Conservation (phyloP, 768 basidiomycete species). For the Amanita polypyramis region DNA sequence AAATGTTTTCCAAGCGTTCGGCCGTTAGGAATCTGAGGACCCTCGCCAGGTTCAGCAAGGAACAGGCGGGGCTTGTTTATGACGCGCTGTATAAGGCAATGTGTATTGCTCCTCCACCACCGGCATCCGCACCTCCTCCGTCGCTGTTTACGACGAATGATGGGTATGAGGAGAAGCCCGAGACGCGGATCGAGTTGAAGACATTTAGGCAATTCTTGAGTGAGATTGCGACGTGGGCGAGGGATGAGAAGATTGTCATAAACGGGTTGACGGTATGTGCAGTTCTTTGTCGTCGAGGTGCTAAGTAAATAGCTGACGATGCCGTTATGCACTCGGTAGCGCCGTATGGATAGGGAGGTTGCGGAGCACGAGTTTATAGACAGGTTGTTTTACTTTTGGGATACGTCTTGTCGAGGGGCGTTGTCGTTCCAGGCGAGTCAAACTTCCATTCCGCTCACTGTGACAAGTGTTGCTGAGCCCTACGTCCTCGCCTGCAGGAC, state of each 20-base stretch:
- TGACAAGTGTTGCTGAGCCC: not conserved
- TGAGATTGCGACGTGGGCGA: slow-evolving; percentile 91
- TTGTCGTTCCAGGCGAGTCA: slow-evolving; percentile 76
- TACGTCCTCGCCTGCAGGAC: slow-evolving; percentile 42
- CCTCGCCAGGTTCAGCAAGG: slow-evolving; percentile 75
- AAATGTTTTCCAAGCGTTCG: slow-evolving; percentile 87
- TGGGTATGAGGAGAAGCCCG: slow-evolving; percentile 63
- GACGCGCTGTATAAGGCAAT: slow-evolving; percentile 84
- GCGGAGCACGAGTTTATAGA: slow-evolving; percentile 96
- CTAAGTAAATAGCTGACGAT: no score
- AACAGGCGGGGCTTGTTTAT: slow-evolving; percentile 83
- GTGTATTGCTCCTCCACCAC: slow-evolving; percentile 64
- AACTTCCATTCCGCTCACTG: not conserved
- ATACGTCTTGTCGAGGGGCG: slow-evolving; percentile 68
- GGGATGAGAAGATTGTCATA: slow-evolving; percentile 84
- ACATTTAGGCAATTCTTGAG: slow-evolving; percentile 89
- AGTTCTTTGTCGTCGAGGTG: slow-evolving; percentile 5
- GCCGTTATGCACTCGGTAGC: slow-evolving; percentile 29
- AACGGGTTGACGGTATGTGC: slow-evolving; percentile 80
- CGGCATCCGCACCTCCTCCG: slow-evolving; percentile 35
- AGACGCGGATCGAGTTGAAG: slow-evolving; percentile 76
- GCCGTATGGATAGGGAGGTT: slow-evolving; percentile 81
- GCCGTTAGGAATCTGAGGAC: slow-evolving; percentile 80
- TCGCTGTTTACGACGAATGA: slow-evolving; percentile 48
- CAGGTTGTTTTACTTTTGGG: slow-evolving; percentile 92